These are phyloP conservation scores for Eugenia klotzschiana DNA, from an alignment of 441 rosid species.

Conservation along the genomic window DNA sequence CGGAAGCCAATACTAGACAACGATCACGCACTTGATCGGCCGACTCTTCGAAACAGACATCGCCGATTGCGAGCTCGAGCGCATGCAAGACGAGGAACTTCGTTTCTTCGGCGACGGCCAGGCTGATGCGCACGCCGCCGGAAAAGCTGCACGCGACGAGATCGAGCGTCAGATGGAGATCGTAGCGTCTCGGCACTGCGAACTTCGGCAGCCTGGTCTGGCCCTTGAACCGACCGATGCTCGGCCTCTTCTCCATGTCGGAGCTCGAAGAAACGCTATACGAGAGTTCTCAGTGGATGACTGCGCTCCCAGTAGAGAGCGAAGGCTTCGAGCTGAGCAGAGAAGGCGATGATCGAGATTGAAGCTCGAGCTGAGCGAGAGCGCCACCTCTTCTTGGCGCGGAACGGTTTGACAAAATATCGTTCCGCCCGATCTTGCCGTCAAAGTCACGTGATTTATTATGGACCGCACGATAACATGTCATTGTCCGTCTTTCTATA, in stretches of 20 bases:
- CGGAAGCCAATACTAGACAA: background rate
- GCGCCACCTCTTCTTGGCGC: background rate
- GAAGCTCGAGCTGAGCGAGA: background rate
- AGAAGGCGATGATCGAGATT: background rate
- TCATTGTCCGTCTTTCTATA: too few species aligned
- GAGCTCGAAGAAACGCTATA: background rate
- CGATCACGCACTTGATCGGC: background rate
- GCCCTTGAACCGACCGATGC: constrained; percentile 21
- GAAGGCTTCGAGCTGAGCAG: background rate
- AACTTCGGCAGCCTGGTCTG: constrained; percentile 18
- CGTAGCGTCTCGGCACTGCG: constrained; percentile 18
- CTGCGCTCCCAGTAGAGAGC: background rate
- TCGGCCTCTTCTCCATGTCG: constrained; percentile 7
- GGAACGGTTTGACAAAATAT: background rate
- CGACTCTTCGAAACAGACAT: constrained; percentile 10
- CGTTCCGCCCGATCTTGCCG: background rate
- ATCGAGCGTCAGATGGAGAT: constrained; percentile 21
- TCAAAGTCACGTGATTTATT: background rate
- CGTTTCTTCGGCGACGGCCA: constrained; percentile 12
- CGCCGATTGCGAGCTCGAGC: constrained; percentile 14
- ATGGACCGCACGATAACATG: too few species aligned
- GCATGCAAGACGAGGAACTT: constrained; percentile 20
- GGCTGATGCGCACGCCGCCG: constrained; percentile 6
- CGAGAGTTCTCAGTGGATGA: background rate
- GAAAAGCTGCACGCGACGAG: constrained; percentile 14